A percentile compares a stretch with the other conserved stretches of the same genome.
Conservation (phyloP, 1,284 basidiomycete species). For the Neotropicomus parvogracilis region DNA sequence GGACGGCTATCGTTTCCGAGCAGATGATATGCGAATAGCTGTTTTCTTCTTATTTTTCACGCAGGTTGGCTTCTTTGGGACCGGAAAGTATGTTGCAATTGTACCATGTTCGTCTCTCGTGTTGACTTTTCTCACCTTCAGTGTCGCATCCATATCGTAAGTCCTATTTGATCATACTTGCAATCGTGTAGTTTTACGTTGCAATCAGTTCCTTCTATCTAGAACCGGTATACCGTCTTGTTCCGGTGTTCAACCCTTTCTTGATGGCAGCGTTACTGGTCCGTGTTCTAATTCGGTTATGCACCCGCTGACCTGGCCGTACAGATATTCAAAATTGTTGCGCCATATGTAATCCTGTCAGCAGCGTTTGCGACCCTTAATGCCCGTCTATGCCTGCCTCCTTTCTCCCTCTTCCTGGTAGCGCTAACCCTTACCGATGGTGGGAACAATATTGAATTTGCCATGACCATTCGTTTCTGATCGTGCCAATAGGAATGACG, state of each 20-base stretch:
- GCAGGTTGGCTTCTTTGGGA: conserved; percentile 87
- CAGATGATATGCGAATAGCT: conserved; percentile 70
- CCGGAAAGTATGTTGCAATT: conserved; percentile 66
- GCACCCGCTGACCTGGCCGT: conserved; percentile 1
- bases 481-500: conserved; percentile 56
- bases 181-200: conserved; percentile 5
- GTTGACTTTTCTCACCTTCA: conserved; percentile 31
- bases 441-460: conserved; percentile 30
- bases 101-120: neutral
- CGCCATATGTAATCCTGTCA: conserved; percentile 76
- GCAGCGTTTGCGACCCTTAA: conserved; percentile 67
- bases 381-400: conserved; percentile 59
- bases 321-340: conserved; percentile 80
- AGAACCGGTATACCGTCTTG: conserved; percentile 84
- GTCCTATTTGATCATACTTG: conserved; percentile 26
- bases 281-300: conserved; percentile 19
- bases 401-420: conserved; percentile 75
- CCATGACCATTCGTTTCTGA: conserved; percentile 8
- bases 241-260: conserved; percentile 86
- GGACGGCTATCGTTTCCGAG: conserved; percentile 44
- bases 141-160: conserved; percentile 84
- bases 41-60: conserved; percentile 86
- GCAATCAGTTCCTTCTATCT: conserved; percentile 75
- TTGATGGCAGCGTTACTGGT: conserved; percentile 76
- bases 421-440: conserved; percentile 74